A percentile compares a stretch with the other conserved stretches of the same genome.
These are phyloP conservation scores for Phytophthora hibernalis DNA, from an alignment of 352 stramenopile genomes.

Conservation along the genomic window DNA sequence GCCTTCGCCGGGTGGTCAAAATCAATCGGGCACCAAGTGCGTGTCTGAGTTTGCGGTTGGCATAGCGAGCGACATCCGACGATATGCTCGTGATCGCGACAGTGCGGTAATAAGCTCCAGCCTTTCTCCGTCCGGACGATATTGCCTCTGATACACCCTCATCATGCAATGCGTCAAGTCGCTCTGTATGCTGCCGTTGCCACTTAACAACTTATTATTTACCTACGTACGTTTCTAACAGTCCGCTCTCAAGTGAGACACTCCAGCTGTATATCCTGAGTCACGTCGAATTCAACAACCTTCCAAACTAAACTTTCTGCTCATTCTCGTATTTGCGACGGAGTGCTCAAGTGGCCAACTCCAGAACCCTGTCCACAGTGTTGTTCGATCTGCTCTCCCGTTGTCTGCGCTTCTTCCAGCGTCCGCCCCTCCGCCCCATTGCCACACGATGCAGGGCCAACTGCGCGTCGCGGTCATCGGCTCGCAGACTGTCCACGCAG, in stretches of 20 bases:
- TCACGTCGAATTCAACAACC: too few relatives aligned
- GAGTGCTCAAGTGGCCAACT: slow-evolving; percentile 15
- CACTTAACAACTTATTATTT: slow-evolving; percentile 25
- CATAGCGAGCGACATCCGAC: slow-evolving; percentile 7
- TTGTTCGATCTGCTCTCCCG: slow-evolving; percentile 23
- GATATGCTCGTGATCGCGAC: slow-evolving; percentile 19
- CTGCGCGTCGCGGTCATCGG: slow-evolving; percentile 77
- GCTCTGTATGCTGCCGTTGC: slow-evolving; percentile 18
- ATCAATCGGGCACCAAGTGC: background rate
- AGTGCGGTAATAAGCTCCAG: slow-evolving; percentile 16
- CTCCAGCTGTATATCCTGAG: background rate
- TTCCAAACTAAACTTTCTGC: slow-evolving; percentile 3
- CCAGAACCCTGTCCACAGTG: slow-evolving; percentile 4
- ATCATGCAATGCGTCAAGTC: slow-evolving; percentile 14
- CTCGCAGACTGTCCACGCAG: slow-evolving; percentile 52
- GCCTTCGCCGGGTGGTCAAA: too few relatives aligned
- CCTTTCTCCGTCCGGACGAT: background rate
- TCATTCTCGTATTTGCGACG: slow-evolving; percentile 37
- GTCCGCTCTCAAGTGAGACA: slow-evolving; percentile 11
- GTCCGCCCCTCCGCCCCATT: slow-evolving; percentile 2
- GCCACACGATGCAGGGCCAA: slow-evolving; percentile 39
- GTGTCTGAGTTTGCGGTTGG: background rate
- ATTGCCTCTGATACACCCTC: background rate
- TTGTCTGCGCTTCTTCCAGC: slow-evolving; percentile 22
- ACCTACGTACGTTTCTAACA: slow-evolving; percentile 24